phyloP scores from a whole-genome alignment of 768 basidiomycete species.

The Leccinellum rugosiceps region DNA sequence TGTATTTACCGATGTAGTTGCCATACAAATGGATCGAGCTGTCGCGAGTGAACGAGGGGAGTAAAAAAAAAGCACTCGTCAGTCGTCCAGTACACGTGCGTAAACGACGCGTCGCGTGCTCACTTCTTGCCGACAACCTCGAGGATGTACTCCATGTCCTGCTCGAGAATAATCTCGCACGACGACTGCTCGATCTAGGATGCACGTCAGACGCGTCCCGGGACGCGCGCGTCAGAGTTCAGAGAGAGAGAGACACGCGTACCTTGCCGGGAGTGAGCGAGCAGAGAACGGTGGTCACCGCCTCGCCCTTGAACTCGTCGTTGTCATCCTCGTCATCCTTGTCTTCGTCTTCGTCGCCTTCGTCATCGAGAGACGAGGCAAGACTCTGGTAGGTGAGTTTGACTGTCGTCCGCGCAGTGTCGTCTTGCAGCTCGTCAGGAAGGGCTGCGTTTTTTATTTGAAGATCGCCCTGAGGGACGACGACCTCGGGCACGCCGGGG shows the following conservation, averaged over 20 bases:
- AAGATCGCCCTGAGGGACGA: constrained; percentile 65
- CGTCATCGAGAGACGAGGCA: constrained; percentile 31
- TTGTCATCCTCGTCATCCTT: constrained; percentile 39
- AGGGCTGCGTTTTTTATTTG: constrained; percentile 81
- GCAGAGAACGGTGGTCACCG: constrained; percentile 60
- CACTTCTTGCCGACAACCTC: constrained; percentile 83
- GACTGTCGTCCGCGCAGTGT: constrained; percentile 57
- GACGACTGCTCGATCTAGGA: constrained; percentile 72
- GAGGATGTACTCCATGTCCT: constrained; percentile 62
- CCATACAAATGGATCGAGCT: constrained; percentile 78
- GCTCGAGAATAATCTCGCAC: constrained; percentile 67
- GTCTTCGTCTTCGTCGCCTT: constrained; percentile 43
- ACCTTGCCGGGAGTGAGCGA: constrained; percentile 84
- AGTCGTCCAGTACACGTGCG: not conserved
- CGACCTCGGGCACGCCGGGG: constrained; percentile 53
- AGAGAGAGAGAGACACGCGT: constrained; percentile 12
- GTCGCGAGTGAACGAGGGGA: not conserved
- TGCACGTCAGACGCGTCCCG: constrained; percentile 9
- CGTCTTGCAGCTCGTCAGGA: constrained; percentile 66
- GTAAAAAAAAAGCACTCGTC: constrained; percentile 4
- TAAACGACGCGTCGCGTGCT: constrained; percentile 12
- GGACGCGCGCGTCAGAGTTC: not conserved
- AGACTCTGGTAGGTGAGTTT: constrained; percentile 58
- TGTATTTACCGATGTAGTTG: constrained; percentile 70
- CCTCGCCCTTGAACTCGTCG: constrained; percentile 37